A percentile compares a stretch with the other conserved stretches of the same genome.
These are phyloP conservation scores for Sphaerulina musiva DNA, from an alignment of 2,329 filamentous ascomycete species.

Conservation along the genomic window DNA sequence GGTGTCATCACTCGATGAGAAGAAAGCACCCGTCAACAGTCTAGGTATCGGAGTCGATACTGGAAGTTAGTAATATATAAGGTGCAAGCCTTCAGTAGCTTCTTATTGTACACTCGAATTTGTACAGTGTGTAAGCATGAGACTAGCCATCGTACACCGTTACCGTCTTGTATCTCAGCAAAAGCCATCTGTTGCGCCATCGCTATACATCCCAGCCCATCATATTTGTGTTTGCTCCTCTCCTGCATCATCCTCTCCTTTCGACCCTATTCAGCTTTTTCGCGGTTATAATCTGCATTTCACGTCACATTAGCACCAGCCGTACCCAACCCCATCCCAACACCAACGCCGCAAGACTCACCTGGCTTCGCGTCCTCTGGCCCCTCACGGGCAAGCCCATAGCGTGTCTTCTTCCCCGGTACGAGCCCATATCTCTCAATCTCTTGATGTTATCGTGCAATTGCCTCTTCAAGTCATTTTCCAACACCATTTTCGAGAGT, in stretches of 20 bases:
- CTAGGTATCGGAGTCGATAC: neutral
- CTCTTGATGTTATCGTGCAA: constrained; percentile 79
- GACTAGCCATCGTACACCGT: neutral
- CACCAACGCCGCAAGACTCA: constrained; percentile 30
- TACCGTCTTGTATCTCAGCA: neutral
- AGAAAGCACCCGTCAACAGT: too few relatives aligned
- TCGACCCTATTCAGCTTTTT: constrained; percentile 54
- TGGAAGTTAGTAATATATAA: neutral
- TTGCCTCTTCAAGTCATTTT: constrained; percentile 74
- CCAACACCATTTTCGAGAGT: constrained; percentile 85
- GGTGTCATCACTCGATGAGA: too few relatives aligned
- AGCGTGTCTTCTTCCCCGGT: constrained; percentile 82
- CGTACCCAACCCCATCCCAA: neutral
- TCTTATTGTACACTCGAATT: constrained; percentile 3
- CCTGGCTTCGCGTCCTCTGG: constrained; percentile 77
- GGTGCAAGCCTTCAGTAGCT: neutral
- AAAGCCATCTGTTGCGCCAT: constrained; percentile 13
- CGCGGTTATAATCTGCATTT: constrained; percentile 50
- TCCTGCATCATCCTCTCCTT: constrained; percentile 37
- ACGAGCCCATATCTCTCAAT: constrained; percentile 83
- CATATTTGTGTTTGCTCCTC: neutral
- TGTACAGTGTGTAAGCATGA: constrained; percentile 3
- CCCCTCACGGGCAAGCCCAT: constrained; percentile 88
- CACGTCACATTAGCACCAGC: constrained; percentile 9
- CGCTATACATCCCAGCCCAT: constrained; percentile 15